A percentile compares a stretch with the other conserved stretches of the same genome.
phyloP scores from a whole-genome alignment of 306 rosid species.

The Inga oerstediana region DNA sequence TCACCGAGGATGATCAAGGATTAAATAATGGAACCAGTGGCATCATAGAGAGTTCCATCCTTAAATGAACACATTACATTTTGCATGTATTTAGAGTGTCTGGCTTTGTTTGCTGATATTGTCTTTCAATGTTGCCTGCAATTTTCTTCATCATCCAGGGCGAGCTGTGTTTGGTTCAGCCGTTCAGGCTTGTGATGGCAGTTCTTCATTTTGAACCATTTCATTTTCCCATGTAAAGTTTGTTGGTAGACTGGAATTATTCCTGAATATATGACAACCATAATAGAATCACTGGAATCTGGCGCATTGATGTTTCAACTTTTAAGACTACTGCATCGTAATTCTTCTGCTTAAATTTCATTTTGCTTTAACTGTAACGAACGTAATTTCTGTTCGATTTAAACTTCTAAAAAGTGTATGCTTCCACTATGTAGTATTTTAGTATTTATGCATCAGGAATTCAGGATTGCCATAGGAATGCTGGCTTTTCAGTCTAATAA shows the following conservation, averaged over 20 bases:
- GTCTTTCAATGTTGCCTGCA: constrained; percentile 20
- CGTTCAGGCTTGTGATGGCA: constrained; percentile 27
- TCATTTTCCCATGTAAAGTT: background rate
- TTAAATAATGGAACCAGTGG: constrained; percentile 12
- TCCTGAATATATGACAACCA: background rate
- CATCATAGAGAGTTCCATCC: constrained; percentile 5
- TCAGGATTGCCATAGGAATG: background rate
- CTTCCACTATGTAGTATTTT: background rate
- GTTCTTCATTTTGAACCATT: constrained; percentile 5
- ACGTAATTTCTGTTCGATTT: background rate
- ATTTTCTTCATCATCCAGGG: constrained; percentile 23
- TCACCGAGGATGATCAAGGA: background rate
- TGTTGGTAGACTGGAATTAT: background rate
- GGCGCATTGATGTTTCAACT: constrained; percentile 22
- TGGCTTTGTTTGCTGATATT: constrained; percentile 9
- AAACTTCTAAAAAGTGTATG: background rate
- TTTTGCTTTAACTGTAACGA: background rate
- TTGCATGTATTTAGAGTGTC: background rate
- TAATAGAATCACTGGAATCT: constrained; percentile 16
- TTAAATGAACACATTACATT: background rate
- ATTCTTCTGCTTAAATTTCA: constrained; percentile 5
- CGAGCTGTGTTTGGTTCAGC: constrained; percentile 9
- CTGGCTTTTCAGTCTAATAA: background rate
- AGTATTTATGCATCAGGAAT: background rate
- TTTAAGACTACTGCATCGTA: background rate